Evolutionary conservation across 2,329 filamentous ascomycete genomes (phyloP).

Genomic region (Fusarium citri): DNA sequence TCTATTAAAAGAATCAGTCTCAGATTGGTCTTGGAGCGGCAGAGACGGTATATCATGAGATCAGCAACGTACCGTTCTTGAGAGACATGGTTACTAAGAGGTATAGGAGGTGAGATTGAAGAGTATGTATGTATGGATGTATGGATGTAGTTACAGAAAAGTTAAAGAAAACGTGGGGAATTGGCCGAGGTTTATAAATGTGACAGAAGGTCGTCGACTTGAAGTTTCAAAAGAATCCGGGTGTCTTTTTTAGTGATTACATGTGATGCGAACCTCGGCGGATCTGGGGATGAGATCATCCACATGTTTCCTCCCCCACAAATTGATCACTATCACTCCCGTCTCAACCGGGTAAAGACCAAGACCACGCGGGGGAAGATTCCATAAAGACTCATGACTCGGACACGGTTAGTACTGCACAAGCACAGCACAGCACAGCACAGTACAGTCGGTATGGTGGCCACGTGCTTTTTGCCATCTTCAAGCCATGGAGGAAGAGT

Average conservation of each 20-base stretch:
- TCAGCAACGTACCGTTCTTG: conserved; percentile 70
- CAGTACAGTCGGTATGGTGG: conserved; percentile 4
- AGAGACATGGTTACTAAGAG: conserved; percentile 70
- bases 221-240: conserved; percentile 13
- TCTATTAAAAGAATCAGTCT: conserved; percentile 57
- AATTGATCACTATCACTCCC: background rate
- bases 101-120: background rate
- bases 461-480: conserved; percentile 32
- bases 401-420: background rate
- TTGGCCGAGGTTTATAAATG: conserved; percentile 40
- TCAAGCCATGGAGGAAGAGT: background rate
- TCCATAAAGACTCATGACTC: conserved; percentile 26
- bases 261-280: conserved; percentile 37
- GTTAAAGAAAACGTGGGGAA: conserved; percentile 29
- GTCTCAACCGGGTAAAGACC: conserved; percentile 2
- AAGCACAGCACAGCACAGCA: too few species aligned
- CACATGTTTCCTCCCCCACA: conserved; percentile 34
- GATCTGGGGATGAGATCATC: conserved; percentile 32
- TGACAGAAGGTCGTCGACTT: conserved; percentile 19
- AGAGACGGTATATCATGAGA: background rate
- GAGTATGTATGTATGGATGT: background rate
- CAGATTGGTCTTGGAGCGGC: background rate
- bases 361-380: conserved; percentile 15
- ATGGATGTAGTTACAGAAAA: conserved; percentile 1
- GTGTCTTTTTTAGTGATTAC: conserved; percentile 19